Conservation (phyloP, 805 yeast genomes). For the Saturnispora hagleri region DNA sequence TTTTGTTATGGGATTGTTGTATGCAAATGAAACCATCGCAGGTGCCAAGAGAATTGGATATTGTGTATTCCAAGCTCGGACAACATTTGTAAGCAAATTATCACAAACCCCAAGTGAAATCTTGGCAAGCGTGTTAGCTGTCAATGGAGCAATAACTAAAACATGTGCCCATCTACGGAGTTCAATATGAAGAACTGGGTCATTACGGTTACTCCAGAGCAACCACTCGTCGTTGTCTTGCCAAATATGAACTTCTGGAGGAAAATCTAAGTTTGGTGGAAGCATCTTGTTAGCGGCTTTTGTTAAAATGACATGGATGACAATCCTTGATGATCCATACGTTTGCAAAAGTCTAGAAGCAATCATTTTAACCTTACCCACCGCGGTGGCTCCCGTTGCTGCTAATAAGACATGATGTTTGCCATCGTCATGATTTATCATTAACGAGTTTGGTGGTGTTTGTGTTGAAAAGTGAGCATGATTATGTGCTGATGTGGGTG, state of each 20-base stretch:
- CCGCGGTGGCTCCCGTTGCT: constrained; percentile 49
- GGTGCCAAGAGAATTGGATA: constrained; percentile 51
- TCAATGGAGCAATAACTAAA: constrained; percentile 45
- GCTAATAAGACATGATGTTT: constrained; percentile 48
- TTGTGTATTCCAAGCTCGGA: constrained; percentile 53
- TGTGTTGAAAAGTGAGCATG: not conserved
- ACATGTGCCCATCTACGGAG: constrained; percentile 55
- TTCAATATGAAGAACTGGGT: constrained; percentile 53
- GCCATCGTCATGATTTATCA: constrained; percentile 42
- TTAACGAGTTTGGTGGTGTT: constrained; percentile 21
- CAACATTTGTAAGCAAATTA: constrained; percentile 47
- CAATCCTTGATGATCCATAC: constrained; percentile 38
- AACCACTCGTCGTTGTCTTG: constrained; percentile 51
- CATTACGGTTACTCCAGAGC: constrained; percentile 43
- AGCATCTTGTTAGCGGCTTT: constrained; percentile 45
- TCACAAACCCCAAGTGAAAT: constrained; percentile 51
- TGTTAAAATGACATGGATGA: constrained; percentile 47
- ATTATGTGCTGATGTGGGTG: not conserved
- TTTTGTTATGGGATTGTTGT: constrained; percentile 46
- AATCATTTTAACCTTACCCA: constrained; percentile 43
- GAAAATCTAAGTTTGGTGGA: constrained; percentile 34
- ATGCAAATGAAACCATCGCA: constrained; percentile 53
- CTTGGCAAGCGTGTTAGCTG: constrained; percentile 50
- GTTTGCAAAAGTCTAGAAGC: constrained; percentile 43
- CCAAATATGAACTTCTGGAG: constrained; percentile 43